Evolutionary conservation across 202 grass and related monocot genomes (phyloP), one percentile per base, ranked within the genome.

Genomic region (Musa balbisiana): DNA sequence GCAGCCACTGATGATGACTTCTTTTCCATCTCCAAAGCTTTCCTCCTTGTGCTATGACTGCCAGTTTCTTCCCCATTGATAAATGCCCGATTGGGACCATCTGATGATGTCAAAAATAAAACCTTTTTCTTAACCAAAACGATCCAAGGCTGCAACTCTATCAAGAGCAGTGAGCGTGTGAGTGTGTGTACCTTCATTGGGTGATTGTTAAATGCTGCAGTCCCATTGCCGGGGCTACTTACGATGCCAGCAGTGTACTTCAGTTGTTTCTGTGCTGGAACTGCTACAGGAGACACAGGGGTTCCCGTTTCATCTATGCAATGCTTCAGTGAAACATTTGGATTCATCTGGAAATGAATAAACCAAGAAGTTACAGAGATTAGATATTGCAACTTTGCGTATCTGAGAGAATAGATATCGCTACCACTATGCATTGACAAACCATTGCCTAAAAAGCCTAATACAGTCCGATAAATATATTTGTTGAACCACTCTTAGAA

Each of bases 1-100:
- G 67, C 64, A 99, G 75, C 96, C 96, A 99, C 75, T 99, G 96
- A 72, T 92, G 96, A 69, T 99, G 96, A 70, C 91, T 99, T 75
- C 96, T 92, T 88, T 99, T 99, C 96, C 91, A 99, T 87, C 96
- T 87, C 96, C 96, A 99, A 20, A 99, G 85, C 62, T 92, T 99
- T 76, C 96, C 96, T 62, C 91, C 91, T 84, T 95, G 85, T n/a
- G 87, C 88, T 25, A 83, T 64, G 81, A 95, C 76, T 9, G 85
- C 88, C 52, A 87, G 33, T 83, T 89, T 99, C 87, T 90, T 95
- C 56, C 87, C 85, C 16, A 64, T 55, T 58, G 91, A 76, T 27
- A 90, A 76, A 80, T 95, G 91, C 26, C 81, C 74, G 29, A 99
- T 92, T 17, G 96, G 96, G 73, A 99, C 82, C 91, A 95, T 90